Conservation (phyloP, 1,284 basidiomycete genomes). For the Rhodofomes roseus region DNA sequence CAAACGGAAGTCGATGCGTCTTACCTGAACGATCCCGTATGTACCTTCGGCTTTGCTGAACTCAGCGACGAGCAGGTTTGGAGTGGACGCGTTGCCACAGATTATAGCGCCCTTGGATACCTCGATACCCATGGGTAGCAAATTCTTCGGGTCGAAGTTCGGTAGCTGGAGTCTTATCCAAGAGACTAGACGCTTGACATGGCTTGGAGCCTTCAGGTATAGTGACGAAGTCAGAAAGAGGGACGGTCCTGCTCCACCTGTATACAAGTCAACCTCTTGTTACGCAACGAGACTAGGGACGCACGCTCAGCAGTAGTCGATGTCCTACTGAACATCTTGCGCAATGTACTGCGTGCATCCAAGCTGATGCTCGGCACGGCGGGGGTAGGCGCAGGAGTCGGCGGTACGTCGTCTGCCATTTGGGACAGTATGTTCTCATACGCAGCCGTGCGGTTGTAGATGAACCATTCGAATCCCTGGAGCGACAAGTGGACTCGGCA, state of each 20-base stretch:
- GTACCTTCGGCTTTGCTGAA: conserved; percentile 73
- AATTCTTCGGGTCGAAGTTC: conserved; percentile 69
- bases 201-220: conserved; percentile 36
- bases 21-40: conserved; percentile 72
- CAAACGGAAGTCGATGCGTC: conserved; percentile 13
- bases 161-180: conserved; percentile 64
- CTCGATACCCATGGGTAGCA: conserved; percentile 78
- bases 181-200: conserved; percentile 40
- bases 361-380: conserved; percentile 8
- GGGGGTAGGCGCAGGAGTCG: conserved; percentile 20
- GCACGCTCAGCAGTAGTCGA: conserved; percentile 27
- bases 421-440: conserved; percentile 83
- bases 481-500: conserved; percentile 78
- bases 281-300: not conserved
- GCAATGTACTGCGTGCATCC: conserved; percentile 23
- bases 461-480: conserved; percentile 86
- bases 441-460: conserved; percentile 86
- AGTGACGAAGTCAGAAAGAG: conserved; percentile 26
- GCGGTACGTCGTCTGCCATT: conserved; percentile 43
- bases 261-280: conserved; percentile 2
- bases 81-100: conserved; percentile 81
- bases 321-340: conserved; percentile 29
- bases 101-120: conserved; percentile 74
- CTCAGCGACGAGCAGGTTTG: conserved; percentile 75
- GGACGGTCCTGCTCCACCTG: conserved; percentile 22